Percentiles rank a stretch among this genome's conserved stretches.
These are phyloP conservation scores for Suillus occidentalis DNA, from an alignment of 768 basidiomycete genomes.

Conservation along the genomic window DNA sequence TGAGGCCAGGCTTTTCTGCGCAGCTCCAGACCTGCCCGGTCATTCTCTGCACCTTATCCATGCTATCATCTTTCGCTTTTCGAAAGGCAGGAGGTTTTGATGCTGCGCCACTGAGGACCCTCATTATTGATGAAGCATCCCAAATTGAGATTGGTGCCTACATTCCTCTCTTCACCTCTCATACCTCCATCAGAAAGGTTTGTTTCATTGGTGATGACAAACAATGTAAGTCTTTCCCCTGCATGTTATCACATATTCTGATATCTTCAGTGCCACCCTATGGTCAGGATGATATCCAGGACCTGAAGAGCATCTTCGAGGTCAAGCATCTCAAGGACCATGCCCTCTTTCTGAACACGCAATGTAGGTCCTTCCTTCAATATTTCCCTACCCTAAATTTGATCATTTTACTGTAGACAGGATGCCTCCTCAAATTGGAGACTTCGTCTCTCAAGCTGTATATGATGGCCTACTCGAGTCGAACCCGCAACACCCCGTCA, in stretches of 20 bases:
- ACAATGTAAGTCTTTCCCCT: constrained; percentile 47
- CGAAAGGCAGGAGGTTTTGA: constrained; percentile 22
- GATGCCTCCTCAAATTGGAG: constrained; percentile 80
- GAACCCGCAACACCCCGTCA: constrained; percentile 46
- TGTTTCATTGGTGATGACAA: constrained; percentile 69
- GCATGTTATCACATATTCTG: constrained; percentile 30
- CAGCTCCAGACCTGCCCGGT: constrained; percentile 47
- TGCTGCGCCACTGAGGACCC: constrained; percentile 41
- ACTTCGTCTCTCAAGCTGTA: constrained; percentile 65
- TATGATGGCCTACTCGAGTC: constrained; percentile 67
- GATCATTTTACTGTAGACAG: constrained; percentile 51
- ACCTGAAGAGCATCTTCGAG: constrained; percentile 78
- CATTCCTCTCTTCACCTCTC: constrained; percentile 38
- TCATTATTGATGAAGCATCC: constrained; percentile 67
- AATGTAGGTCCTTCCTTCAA: constrained; percentile 51
- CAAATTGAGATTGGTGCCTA: constrained; percentile 62
- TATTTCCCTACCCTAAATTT: constrained; percentile 5
- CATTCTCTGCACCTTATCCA: constrained; percentile 74
- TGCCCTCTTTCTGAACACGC: constrained; percentile 63
- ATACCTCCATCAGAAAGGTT: constrained; percentile 45
- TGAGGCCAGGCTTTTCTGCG: constrained; percentile 21
- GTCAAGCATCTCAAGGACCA: constrained; percentile 52
- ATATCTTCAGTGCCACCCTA: constrained; percentile 66
- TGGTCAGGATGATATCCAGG: constrained; percentile 68
- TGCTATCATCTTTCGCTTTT: constrained; percentile 53